phyloP scores from a whole-genome alignment of 805 yeast genomes.

The Saturnispora halmiae region DNA sequence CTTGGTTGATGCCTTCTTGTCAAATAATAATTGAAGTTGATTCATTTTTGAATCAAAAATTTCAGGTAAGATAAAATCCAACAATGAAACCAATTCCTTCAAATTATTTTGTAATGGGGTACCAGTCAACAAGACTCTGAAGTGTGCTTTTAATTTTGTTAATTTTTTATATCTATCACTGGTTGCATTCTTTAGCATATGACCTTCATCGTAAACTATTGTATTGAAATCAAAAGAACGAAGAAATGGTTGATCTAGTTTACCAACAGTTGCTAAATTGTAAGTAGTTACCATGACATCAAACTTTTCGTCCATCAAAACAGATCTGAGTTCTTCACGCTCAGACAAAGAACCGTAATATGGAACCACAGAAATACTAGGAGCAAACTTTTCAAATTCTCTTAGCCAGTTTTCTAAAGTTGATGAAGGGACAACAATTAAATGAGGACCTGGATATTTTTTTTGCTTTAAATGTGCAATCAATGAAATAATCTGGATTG shows the following conservation, averaged over 20 bases:
- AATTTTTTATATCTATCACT: conserved; percentile 82
- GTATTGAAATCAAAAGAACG: conserved; percentile 70
- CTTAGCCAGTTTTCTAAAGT: conserved; percentile 96
- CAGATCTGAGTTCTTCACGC: conserved; percentile 74
- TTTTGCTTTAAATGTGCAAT: conserved; percentile 71
- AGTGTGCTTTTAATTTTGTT: conserved; percentile 76
- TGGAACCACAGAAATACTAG: conserved; percentile 72
- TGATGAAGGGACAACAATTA: conserved; percentile 92
- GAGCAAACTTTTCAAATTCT: conserved; percentile 86
- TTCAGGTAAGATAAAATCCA: conserved; percentile 84
- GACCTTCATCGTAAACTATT: conserved; percentile 96
- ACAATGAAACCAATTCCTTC: conserved; percentile 78
- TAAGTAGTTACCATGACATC: conserved; percentile 95
- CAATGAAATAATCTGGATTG: conserved; percentile 92
- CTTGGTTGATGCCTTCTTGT: conserved; percentile 74
- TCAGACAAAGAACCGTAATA: conserved; percentile 86
- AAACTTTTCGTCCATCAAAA: conserved; percentile 47
- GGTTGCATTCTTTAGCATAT: conserved; percentile 82
- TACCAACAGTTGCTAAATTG: conserved; percentile 79
- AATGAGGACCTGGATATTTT: conserved; percentile 64
- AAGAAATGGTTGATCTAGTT: conserved; percentile 72
- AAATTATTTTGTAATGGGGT: conserved; percentile 94
- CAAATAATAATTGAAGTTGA: conserved; percentile 73
- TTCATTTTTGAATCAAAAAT: conserved; percentile 75
- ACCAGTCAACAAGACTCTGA: conserved; percentile 84